Percentiles rank a stretch among this genome's conserved stretches.
Conservation (phyloP, 139 green algal species). For the Asterochloris sp. region DNA sequence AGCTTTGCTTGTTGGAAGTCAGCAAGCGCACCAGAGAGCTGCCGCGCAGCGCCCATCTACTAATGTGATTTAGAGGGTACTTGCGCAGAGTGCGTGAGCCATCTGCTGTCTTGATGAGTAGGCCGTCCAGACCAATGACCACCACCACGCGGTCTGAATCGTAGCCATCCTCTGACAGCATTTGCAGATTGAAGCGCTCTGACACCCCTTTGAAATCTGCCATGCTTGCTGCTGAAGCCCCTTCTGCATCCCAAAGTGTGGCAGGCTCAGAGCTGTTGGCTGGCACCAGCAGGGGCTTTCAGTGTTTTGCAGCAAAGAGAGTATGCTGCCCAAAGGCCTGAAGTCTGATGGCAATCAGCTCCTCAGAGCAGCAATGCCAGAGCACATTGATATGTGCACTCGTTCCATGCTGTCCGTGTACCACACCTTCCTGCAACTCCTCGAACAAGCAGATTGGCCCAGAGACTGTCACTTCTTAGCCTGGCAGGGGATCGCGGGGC, state of each 20-base stretch:
- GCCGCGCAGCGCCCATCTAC: slow-evolving; percentile 54
- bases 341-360: too few relatives aligned
- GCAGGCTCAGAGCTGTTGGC: not conserved
- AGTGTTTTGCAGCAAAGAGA: not conserved
- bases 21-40: slow-evolving; percentile 32
- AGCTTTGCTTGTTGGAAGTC: too few relatives aligned
- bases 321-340: too few relatives aligned
- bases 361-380: too few relatives aligned
- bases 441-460: too few relatives aligned
- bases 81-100: slow-evolving; percentile 49
- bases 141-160: slow-evolving; percentile 37
- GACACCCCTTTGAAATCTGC: slow-evolving; percentile 31
- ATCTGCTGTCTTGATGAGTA: slow-evolving; percentile 58
- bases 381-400: too few relatives aligned
- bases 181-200: slow-evolving; percentile 34
- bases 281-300: too few relatives aligned
- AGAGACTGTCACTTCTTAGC: too few relatives aligned
- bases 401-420: too few relatives aligned
- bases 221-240: not conserved
- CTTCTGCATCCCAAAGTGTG: not conserved
- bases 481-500: too few relatives aligned
- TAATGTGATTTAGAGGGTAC: slow-evolving; percentile 82
- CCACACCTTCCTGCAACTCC: too few relatives aligned
- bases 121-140: slow-evolving; percentile 76
- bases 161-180: slow-evolving; percentile 32